Evolutionary conservation across 2,329 filamentous ascomycete genomes (phyloP).

Genomic region (Gliomastix tumulicola): DNA sequence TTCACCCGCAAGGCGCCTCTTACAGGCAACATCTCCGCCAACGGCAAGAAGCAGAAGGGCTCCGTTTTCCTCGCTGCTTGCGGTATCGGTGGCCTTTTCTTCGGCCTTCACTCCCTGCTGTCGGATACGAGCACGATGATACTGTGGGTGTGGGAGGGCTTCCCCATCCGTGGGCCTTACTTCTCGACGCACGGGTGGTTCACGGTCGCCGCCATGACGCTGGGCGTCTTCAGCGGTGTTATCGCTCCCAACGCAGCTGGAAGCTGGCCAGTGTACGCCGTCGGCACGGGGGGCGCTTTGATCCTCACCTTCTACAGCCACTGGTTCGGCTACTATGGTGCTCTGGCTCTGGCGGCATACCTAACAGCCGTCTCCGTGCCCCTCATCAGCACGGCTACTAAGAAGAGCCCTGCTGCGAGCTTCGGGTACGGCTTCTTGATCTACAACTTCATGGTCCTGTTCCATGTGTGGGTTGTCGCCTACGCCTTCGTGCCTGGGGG

Average conservation of each 20-base stretch:
- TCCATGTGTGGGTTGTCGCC: conserved; percentile 97
- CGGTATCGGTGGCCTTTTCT: conserved; percentile 78
- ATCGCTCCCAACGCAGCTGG: conserved; percentile 63
- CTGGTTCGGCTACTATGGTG: conserved; percentile 89
- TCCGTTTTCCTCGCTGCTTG: conserved; percentile 66
- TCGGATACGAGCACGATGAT: conserved; percentile 99
- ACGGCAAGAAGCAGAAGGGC: conserved; percentile 44
- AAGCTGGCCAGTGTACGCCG: conserved; percentile 72
- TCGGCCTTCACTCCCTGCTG: conserved; percentile 83
- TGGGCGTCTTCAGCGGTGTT: conserved; percentile 70
- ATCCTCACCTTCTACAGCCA: conserved; percentile 69
- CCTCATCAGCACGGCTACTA: conserved; percentile 68
- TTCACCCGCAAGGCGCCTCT: conserved; percentile 63
- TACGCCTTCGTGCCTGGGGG: conserved; percentile 97
- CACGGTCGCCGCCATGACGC: conserved; percentile 81
- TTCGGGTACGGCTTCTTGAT: conserved; percentile 87
- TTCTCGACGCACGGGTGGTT: conserved; percentile 84
- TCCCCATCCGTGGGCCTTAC: conserved; percentile 80
- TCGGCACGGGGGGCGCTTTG: conserved; percentile 73
- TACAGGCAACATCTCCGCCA: conserved; percentile 25
- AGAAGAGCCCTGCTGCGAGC: conserved; percentile 67
- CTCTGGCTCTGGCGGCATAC: conserved; percentile 67
- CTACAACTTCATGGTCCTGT: conserved; percentile 93
- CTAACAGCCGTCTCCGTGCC: conserved; percentile 72
- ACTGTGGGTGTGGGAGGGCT: conserved; percentile 96